Base-by-base conservation (phyloP, 495 filamentous ascomycete genomes). In the Neurospora cerealis region DNA sequence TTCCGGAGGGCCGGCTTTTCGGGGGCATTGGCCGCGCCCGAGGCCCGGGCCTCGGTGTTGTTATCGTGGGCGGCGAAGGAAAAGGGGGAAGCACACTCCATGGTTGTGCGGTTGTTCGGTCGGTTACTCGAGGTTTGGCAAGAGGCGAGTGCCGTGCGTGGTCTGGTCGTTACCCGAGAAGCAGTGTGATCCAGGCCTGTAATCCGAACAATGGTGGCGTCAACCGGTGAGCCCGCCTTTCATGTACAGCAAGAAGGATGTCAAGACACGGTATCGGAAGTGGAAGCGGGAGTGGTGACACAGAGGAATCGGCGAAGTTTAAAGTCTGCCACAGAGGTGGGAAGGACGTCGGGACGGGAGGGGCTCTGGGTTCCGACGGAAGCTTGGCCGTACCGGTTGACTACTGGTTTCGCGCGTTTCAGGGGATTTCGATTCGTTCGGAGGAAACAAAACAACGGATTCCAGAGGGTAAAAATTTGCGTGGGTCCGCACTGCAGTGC, bases 11-110 rank as follows among this genome's bases (percentile, higher is more conserved):
- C 74, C 1, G 78, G 77, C 3, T 77, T 77, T 32, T 81, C 79
- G 40, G 76, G 79, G 40, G 71, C 71, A 66, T 66, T 66, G 37
- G 83, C 79, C 4, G 79, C 80, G 7, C 79, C 80, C 9, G 85
- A 83, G 21, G 74, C 77, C 71, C 9, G 70, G 34, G 76, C 79
- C 19, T 76, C 79, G 6, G 76, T 8, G n/a, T 75, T 73, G 69
- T 84, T 82, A 48, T 85, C 81, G 71, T 77, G 78, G 54, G 81
- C 72, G 71, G 74, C 74, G 72, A 85, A 80, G 36, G 79, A 75
- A 48, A 83, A 84, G 5, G 82, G 79, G 39, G 75, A 42, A 36
- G 74, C 62, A 66, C 77, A 80, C 24, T 82, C 78, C 75, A 82
- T 76, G 73, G 76, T 79, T 28, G 54, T 66, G 54, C 28, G 28